Base-by-base conservation (phyloP, 1,139 yeast genomes). In the Pichia sp. region DNA sequence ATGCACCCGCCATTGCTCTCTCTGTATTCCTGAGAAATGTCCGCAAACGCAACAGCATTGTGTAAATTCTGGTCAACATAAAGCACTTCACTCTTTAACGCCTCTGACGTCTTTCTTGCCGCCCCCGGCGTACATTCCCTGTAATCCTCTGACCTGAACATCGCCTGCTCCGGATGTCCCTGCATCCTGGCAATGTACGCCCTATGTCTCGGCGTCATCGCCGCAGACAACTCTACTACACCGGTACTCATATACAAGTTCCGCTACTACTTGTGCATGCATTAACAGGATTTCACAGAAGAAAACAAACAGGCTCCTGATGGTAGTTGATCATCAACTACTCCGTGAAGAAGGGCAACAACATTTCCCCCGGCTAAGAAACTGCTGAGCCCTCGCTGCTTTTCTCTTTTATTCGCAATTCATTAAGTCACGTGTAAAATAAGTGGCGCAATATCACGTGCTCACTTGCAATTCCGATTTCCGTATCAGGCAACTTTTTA, bases 401-500 rank as follows among this genome's bases (percentile, higher is more conserved):
- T 23, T 23, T 23, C 26, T 23, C 26, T 23, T 23, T 23, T 23
- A 23, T 8, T n/a, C 41, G 8, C 8, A 11, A 7, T 13, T 31
- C 23, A 23, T 30, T 15, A 15, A 5, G 41, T 34, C 43, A 47
- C 50, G 49, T 34, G 50, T 44, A 40, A 5, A 26, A 23, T 4
- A 23, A 23, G 11, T 47, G 5, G 50, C 50, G 50, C 50, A 38
- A 26, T 11, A 13, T 47, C 50, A 47, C 50, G 50, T 47, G 50
- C 44, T 3, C 13, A 8, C 6, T 32, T 13, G 44, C 34, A 36
- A 34, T 34, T 8, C 2, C 11, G 8, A 46, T 46, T 46, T n/a
- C 49, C 49, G 31, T 4, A 46, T 46, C 6, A 7, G 49, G 49
- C n/a, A 36, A 19, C 30, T 38, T n/a, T 26, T n/a, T 38, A 16